Percentiles rank a stretch among this genome's conserved stretches.
These are phyloP conservation scores for Byssoonygena ceratinophila DNA, from an alignment of 2,329 filamentous ascomycete genomes.

Conservation along the genomic window DNA sequence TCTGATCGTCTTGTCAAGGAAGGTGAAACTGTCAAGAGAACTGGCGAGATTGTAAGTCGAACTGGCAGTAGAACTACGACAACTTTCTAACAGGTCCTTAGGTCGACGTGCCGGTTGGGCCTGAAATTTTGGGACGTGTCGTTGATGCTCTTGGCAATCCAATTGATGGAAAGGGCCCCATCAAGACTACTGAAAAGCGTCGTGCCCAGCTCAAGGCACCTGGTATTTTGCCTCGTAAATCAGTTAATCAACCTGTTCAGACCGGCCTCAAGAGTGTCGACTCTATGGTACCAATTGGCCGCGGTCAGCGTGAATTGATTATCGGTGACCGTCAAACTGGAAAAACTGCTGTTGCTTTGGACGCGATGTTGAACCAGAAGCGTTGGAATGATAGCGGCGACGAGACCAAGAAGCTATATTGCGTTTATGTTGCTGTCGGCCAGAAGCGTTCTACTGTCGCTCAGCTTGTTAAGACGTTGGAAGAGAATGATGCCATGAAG, in stretches of 20 bases:
- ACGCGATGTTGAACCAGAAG: constrained; percentile 99
- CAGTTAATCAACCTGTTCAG: constrained; percentile 97
- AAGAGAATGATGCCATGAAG: constrained; percentile 99
- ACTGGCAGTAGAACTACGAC: neutral
- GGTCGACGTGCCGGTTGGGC: constrained; percentile 94
- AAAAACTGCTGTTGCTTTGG: constrained; percentile 97
- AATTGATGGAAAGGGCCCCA: constrained; percentile 97
- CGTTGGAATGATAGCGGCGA: constrained; percentile 82
- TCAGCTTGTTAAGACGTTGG: constrained; percentile 98
- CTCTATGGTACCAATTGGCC: constrained; percentile 98
- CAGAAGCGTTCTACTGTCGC: constrained; percentile 99
- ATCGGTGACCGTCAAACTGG: constrained; percentile 99
- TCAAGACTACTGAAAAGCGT: constrained; percentile 82
- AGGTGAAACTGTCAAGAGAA: constrained; percentile 99
- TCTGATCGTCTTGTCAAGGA: constrained; percentile 99
- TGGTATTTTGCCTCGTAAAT: constrained; percentile 91
- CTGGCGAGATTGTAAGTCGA: constrained; percentile 88
- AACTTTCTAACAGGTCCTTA: constrained; percentile 30
- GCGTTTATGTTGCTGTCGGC: constrained; percentile 95
- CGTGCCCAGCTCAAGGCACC: constrained; percentile 99
- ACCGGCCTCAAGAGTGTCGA: constrained; percentile 99
- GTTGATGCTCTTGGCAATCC: constrained; percentile 98
- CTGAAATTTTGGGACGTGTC: constrained; percentile 91
- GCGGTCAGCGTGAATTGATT: constrained; percentile 99
- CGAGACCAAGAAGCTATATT: constrained; percentile 98